These are phyloP conservation scores for Boletus rubescentipes DNA, from an alignment of 768 basidiomycete species.

Conservation along the genomic window DNA sequence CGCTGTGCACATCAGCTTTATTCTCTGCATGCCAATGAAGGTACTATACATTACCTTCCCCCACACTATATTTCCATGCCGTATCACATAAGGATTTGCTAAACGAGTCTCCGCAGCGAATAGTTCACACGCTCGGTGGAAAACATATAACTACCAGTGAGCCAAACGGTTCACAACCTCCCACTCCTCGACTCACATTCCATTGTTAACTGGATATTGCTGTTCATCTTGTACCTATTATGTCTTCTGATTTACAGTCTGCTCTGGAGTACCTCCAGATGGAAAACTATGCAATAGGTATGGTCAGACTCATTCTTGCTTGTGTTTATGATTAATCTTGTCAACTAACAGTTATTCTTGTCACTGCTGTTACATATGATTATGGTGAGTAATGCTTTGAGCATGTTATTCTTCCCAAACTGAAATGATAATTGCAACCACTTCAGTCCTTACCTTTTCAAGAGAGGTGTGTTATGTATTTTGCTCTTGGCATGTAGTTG, in stretches of 20 bases:
- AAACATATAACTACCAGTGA: too few relatives aligned
- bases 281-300: background rate
- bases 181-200: background rate
- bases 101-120: too few relatives aligned
- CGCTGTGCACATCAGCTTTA: too few relatives aligned
- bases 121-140: too few relatives aligned
- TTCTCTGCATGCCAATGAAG: too few relatives aligned
- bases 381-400: background rate
- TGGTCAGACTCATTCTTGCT: background rate
- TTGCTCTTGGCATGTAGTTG: background rate
- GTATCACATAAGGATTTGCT: too few relatives aligned
- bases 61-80: too few relatives aligned
- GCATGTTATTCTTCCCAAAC: background rate
- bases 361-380: background rate
- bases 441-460: constrained; percentile 1
- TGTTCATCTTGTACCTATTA: background rate
- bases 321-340: too few relatives aligned
- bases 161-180: too few relatives aligned
- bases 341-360: background rate
- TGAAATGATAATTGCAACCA: background rate
- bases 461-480: constrained; percentile 2
- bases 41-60: too few relatives aligned
- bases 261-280: background rate
- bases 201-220: too few relatives aligned
- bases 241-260: background rate